Conservation (phyloP, 305 asterid genomes). For the Andrographis paniculata region DNA sequence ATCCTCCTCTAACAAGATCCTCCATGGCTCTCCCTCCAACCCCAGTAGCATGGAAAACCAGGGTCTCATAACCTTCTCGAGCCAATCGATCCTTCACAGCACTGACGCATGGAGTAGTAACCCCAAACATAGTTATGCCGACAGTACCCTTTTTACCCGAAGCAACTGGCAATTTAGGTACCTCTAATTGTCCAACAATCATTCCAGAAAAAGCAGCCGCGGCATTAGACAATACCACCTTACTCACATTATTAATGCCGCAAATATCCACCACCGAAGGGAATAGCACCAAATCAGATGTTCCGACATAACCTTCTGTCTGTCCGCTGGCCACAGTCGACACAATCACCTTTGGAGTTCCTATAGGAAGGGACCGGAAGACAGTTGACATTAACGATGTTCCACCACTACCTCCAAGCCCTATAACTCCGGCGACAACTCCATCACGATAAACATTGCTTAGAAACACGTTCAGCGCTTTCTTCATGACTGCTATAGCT, state of each 20-base stretch:
- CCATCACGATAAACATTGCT: constrained; percentile 30
- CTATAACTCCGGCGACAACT: constrained; percentile 66
- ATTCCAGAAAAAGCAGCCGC: constrained; percentile 89
- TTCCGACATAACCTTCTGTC: constrained; percentile 82
- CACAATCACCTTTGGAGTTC: constrained; percentile 69
- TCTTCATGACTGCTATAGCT: constrained; percentile 61
- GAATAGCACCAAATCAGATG: constrained; percentile 86
- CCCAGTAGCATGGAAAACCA: constrained; percentile 97
- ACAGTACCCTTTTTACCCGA: constrained; percentile 44
- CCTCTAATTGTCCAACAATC: constrained; percentile 46
- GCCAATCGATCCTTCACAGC: constrained; percentile 77
- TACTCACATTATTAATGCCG: constrained; percentile 83
- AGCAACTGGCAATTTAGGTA: constrained; percentile 23
- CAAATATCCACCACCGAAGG: constrained; percentile 97
- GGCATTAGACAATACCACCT: constrained; percentile 61
- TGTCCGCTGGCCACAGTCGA: constrained; percentile 95
- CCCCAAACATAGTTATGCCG: constrained; percentile 96
- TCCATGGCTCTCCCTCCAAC: constrained; percentile 99
- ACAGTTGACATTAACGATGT: constrained; percentile 82
- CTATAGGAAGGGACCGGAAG: constrained; percentile 78
- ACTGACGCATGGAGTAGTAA: constrained; percentile 79
- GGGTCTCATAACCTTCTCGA: constrained; percentile 73
- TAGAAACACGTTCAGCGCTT: constrained; percentile 50
- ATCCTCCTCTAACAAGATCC: constrained; percentile 83
- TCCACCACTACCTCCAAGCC: constrained; percentile 98